These are phyloP conservation scores for Xylaria intraflava DNA, from an alignment of 495 filamentous ascomycete genomes.

Conservation along the genomic window DNA sequence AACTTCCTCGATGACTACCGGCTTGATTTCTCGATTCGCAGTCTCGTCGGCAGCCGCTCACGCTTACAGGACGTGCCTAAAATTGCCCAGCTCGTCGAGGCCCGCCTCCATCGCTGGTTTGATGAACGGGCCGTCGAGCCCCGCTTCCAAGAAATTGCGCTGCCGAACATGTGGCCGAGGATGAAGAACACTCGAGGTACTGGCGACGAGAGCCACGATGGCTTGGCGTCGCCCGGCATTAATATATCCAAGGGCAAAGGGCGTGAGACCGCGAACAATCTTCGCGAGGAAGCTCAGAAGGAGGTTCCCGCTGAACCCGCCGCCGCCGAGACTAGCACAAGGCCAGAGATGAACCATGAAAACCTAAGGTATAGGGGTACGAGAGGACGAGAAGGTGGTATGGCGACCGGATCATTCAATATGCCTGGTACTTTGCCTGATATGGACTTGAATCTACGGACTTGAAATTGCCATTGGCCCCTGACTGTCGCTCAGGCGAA, in stretches of 20 bases:
- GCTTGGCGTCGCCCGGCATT: slow-evolving; percentile 11
- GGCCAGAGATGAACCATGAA: slow-evolving; percentile 30
- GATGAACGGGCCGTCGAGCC: slow-evolving; percentile 95
- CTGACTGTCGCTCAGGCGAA: neutral
- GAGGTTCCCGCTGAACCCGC: slow-evolving; percentile 40
- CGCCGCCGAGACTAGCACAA: slow-evolving; percentile 14
- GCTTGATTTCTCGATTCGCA: slow-evolving; percentile 84
- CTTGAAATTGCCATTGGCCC: neutral
- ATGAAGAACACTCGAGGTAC: slow-evolving; percentile 73
- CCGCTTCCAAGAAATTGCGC: slow-evolving; percentile 86
- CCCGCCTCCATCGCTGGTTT: slow-evolving; percentile 89
- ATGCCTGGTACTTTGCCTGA: slow-evolving; percentile 24
- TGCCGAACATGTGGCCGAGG: slow-evolving; percentile 91
- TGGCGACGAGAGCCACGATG: slow-evolving; percentile 41
- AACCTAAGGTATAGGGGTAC: slow-evolving; percentile 31
- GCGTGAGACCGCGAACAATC: slow-evolving; percentile 40
- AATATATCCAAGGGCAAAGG: slow-evolving; percentile 42
- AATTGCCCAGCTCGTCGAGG: slow-evolving; percentile 90
- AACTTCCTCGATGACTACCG: slow-evolving; percentile 94
- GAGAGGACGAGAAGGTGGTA: slow-evolving; percentile 22
- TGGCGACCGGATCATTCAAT: slow-evolving; percentile 25
- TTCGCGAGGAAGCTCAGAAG: slow-evolving; percentile 41
- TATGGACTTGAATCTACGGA: slow-evolving; percentile 17
- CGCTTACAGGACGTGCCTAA: slow-evolving; percentile 94
- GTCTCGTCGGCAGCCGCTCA: slow-evolving; percentile 83